Evolutionary conservation across 805 yeast genomes (phyloP), one percentile per base, ranked within the genome.

Genomic region (Wickerhamomyces subpelliculosus): DNA sequence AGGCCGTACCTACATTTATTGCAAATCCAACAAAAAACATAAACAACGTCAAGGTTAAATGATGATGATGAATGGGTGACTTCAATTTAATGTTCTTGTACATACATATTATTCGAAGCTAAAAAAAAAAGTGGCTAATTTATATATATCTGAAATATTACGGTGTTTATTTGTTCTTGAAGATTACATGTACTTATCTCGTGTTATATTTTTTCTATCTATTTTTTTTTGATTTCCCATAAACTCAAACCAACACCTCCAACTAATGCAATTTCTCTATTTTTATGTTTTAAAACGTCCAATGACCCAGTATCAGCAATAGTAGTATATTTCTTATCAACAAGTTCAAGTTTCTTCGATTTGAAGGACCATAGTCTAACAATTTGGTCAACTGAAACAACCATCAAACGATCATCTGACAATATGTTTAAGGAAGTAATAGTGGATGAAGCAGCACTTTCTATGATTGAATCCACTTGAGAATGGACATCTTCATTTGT

Each of bases 1-100:
- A 65, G 98, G 98, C 30, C 73, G 93, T 54, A 90, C 89, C 11
- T 87, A 86, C 48, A 95, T 93, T 28, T 81, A 85, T 58, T 90
- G 98, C 71, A 93, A 89, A 61, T 71, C 93, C 34, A 86, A 89
- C 59, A 87, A 88, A 45, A 87, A 86, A 59, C 97, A 89, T 64
- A 89, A 89, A 64, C 97, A 89, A 64, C 85, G 95, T 62, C 96
- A 86, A 62, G 86, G 86, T 50, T 80, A 59, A 57, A 17, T 14
- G 9, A 4, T 17, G 17, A 16, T 17, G 30, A 17, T 17, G 20
- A n/a, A 16, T 17, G 13, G 26, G 26, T 24, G 27, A 5, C 8
- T 5, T 4, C n/a, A n/a, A n/a, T n/a, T n/a, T n/a, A n/a, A n/a
- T n/a, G n/a, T n/a, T n/a, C n/a, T n/a, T n/a, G n/a, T n/a, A n/a